A percentile compares a stretch with the other conserved stretches of the same genome.
phyloP scores from a whole-genome alignment of 164 flowering plant species.

The Piper betle region DNA sequence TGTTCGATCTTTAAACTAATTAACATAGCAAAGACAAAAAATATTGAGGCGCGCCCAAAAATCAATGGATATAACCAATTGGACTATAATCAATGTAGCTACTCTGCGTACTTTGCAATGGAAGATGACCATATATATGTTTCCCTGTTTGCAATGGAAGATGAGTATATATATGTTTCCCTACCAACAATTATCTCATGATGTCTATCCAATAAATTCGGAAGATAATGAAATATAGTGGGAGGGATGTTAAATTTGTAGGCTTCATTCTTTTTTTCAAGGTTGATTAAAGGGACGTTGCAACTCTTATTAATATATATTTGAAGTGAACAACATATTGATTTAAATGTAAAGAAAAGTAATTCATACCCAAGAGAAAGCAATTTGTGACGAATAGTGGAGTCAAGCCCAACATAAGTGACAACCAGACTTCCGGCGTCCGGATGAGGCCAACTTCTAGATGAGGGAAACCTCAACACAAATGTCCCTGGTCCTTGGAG shows the following conservation, averaged over 20 bases:
- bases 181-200: too few species aligned
- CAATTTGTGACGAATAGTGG: constrained; percentile 48
- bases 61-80: too few species aligned
- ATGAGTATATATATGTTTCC: too few species aligned
- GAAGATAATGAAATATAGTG: too few species aligned
- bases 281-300: too few species aligned
- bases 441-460: constrained; percentile 99
- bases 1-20: background rate
- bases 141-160: too few species aligned
- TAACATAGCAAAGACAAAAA: background rate
- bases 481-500: constrained; percentile 77
- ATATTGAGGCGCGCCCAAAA: background rate
- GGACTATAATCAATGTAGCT: too few species aligned
- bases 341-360: background rate
- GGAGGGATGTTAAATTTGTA: too few species aligned
- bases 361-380: constrained; percentile 54
- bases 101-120: too few species aligned
- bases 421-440: constrained; percentile 91
- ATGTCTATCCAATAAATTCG: too few species aligned
- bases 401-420: constrained; percentile 68
- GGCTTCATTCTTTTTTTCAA: too few species aligned
- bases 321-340: background rate
- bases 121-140: too few species aligned
- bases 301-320: background rate
- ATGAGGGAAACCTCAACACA: constrained; percentile 80